Conservation (phyloP, 1,284 basidiomycete species). For the Puccinia novopanici region DNA sequence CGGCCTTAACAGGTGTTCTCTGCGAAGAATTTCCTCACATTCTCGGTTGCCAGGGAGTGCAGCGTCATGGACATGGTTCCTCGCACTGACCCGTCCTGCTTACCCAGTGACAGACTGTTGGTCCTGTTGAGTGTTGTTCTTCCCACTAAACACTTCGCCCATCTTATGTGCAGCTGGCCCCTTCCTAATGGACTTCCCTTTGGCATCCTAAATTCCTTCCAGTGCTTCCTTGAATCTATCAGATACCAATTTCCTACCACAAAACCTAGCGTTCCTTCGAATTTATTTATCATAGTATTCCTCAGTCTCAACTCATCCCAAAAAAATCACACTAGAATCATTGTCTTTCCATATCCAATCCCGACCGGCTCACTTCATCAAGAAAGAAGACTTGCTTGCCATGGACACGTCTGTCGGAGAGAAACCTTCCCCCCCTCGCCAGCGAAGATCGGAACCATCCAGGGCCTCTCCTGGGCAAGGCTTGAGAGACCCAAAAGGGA, state of each 20-base stretch:
- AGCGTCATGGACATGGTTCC: conserved; percentile 6
- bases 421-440: conserved; percentile 17
- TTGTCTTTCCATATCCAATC: background rate
- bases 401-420: background rate
- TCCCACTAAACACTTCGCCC: background rate
- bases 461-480: conserved; percentile 25
- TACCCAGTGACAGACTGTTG: background rate
- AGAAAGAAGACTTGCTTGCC: background rate
- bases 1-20: too few species aligned
- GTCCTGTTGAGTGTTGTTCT: conserved; percentile 6
- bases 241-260: background rate
- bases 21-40: background rate
- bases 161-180: conserved; percentile 3
- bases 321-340: background rate
- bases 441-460: conserved; percentile 31
- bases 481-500: background rate
- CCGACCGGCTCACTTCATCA: background rate
- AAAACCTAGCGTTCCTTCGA: background rate
- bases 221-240: background rate
- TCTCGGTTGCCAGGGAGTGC: conserved; percentile 2
- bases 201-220: background rate
- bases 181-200: background rate
- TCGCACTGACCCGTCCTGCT: conserved; percentile 34
- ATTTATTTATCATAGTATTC: background rate
- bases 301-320: background rate